Percentiles rank a stretch among this genome's conserved stretches.
Conservation (phyloP, 2,329 filamentous ascomycete species). For the Niveomyces coronatus region DNA sequence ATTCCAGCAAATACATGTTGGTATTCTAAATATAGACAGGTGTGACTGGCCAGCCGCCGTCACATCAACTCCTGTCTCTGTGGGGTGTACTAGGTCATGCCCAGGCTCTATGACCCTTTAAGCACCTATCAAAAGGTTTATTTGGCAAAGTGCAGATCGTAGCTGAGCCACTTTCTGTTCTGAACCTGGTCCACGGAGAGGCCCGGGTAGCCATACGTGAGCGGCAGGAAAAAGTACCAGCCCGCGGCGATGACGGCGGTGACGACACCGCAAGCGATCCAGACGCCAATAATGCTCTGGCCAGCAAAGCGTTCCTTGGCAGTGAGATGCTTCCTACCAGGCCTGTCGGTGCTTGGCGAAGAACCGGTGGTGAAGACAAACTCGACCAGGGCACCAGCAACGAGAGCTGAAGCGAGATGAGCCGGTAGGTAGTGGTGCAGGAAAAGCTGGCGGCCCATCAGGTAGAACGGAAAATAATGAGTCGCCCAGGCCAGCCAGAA, state of each 20-base stretch:
- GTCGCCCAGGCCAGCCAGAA: constrained; percentile 98
- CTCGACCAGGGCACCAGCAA: constrained; percentile 84
- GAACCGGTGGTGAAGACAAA: constrained; percentile 94
- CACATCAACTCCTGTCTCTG: no score
- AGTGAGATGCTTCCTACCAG: constrained; percentile 51
- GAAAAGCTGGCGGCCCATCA: constrained; percentile 98
- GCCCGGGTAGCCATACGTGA: constrained; percentile 92
- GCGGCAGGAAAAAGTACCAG: constrained; percentile 88
- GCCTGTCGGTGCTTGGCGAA: constrained; percentile 30
- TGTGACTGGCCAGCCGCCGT: not conserved
- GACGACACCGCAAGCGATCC: constrained; percentile 68
- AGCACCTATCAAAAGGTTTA: no score
- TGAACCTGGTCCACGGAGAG: constrained; percentile 68
- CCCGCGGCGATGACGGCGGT: constrained; percentile 58
- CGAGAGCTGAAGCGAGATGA: constrained; percentile 80
- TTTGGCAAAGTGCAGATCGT: constrained; percentile 98
- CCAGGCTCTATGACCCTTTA: no score
- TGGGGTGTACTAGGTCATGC: no score
- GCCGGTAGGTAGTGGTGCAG: constrained; percentile 95
- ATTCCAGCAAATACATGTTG: no score
- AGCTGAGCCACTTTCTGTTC: constrained; percentile 88
- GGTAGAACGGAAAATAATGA: constrained; percentile 94
- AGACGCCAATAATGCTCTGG: constrained; percentile 66
- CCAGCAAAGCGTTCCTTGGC: constrained; percentile 71
- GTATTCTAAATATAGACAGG: no score